Conservation (phyloP, 2,329 filamentous ascomycete species). For the Trichophaea hybrida region DNA sequence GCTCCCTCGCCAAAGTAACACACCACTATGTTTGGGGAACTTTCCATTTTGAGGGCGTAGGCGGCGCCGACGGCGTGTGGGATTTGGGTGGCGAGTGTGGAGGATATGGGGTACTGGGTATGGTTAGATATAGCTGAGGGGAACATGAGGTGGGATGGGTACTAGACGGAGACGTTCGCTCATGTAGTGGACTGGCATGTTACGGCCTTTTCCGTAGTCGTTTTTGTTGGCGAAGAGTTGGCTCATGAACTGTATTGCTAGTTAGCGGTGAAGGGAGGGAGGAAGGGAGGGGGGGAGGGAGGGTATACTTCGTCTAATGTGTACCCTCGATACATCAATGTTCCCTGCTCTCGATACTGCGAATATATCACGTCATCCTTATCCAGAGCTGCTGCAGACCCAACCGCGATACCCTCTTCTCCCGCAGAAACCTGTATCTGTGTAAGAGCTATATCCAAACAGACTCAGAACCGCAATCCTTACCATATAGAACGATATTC, state of each 20-base stretch:
- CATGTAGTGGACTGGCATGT: conserved; percentile 97
- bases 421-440: conserved; percentile 52
- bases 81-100: conserved; percentile 73
- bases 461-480: conserved; percentile 2
- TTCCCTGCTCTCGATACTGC: conserved; percentile 86
- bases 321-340: conserved; percentile 81
- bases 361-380: conserved; percentile 81
- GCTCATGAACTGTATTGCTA: conserved; percentile 56
- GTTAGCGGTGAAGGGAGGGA: neutral
- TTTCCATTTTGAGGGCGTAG: conserved; percentile 74
- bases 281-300: neutral
- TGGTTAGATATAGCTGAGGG: neutral
- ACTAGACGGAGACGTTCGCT: conserved; percentile 72
- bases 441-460: conserved; percentile 17
- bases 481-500: conserved; percentile 93
- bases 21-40: conserved; percentile 54
- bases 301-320: conserved; percentile 47
- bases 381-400: conserved; percentile 69
- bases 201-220: conserved; percentile 67
- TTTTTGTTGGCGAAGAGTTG: conserved; percentile 81
- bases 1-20: conserved; percentile 89
- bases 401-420: conserved; percentile 87
- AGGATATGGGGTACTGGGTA: conserved; percentile 64
- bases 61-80: conserved; percentile 78
- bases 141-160: conserved; percentile 31